phyloP scores from a whole-genome alignment of 176 grass and related monocot species.

The Puccinellia tenuiflora region DNA sequence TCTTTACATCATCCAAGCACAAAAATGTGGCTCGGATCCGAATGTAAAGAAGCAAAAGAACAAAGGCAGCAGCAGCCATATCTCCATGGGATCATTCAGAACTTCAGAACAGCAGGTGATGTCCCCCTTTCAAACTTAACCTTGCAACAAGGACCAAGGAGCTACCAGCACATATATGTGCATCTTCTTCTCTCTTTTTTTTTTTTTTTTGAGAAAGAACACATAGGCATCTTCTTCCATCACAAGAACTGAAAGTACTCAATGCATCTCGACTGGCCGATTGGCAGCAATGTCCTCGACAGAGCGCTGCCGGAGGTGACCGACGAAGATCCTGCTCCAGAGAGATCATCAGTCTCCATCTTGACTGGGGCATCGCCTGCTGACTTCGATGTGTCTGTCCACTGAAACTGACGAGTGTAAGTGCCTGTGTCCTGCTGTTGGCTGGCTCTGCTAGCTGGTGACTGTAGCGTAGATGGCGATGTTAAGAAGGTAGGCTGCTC shows the following conservation, averaged over 20 bases:
- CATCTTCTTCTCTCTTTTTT: slow-evolving; percentile 10
- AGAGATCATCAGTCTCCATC: slow-evolving; percentile 18
- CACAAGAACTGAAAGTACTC: slow-evolving; percentile 63
- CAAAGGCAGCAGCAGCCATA: not conserved
- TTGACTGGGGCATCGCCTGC: not conserved
- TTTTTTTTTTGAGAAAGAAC: too few relatives aligned
- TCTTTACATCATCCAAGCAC: slow-evolving; percentile 28
- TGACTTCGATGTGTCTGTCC: not conserved
- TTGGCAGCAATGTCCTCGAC: slow-evolving; percentile 38
- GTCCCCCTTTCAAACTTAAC: not conserved
- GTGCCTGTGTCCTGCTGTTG: slow-evolving; percentile 6
- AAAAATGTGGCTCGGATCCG: slow-evolving; percentile 23
- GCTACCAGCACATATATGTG: not conserved
- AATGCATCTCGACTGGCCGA: slow-evolving; percentile 49
- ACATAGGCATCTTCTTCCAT: slow-evolving; percentile 14
- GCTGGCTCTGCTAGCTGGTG: slow-evolving; percentile 1
- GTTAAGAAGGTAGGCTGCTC: slow-evolving; percentile 21
- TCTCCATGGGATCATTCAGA: not conserved
- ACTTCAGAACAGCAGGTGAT: not conserved
- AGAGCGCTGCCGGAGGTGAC: slow-evolving; percentile 1
- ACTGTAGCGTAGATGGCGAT: not conserved
- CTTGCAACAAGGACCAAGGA: not conserved
- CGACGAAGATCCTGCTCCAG: not conserved
- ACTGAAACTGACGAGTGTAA: slow-evolving; percentile 20
- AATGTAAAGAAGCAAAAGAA: slow-evolving; percentile 16